These are phyloP conservation scores for Trichaptum fuscoviolaceum DNA, from an alignment of 768 basidiomycete genomes.

Conservation along the genomic window DNA sequence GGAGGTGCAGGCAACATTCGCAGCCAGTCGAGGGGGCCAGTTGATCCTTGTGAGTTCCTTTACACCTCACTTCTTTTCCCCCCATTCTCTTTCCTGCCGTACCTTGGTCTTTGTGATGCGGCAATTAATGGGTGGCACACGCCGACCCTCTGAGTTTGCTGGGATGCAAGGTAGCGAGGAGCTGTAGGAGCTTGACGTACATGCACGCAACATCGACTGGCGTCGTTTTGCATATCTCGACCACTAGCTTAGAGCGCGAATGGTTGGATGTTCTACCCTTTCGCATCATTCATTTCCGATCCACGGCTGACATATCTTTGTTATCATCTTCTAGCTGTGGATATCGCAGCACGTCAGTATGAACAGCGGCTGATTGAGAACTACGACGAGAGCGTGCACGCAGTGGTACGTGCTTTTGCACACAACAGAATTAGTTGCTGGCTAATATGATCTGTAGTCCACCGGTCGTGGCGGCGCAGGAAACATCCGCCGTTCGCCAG, in stretches of 20 bases:
- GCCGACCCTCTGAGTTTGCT: too few species aligned
- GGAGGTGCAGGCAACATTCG: slow-evolving; percentile 86
- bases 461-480: slow-evolving; percentile 62
- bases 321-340: background rate
- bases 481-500: slow-evolving; percentile 36
- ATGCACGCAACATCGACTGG: too few species aligned
- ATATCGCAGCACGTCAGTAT: slow-evolving; percentile 12
- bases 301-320: background rate
- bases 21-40: slow-evolving; percentile 58
- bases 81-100: too few species aligned
- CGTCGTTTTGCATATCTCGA: too few species aligned
- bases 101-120: too few species aligned
- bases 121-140: too few species aligned
- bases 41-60: slow-evolving; percentile 5
- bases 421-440: too few species aligned
- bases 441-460: too few species aligned
- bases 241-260: too few species aligned
- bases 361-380: slow-evolving; percentile 36
- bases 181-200: too few species aligned
- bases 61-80: background rate
- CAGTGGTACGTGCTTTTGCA: slow-evolving; percentile 21
- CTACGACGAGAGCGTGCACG: slow-evolving; percentile 23
- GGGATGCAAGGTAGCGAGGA: too few species aligned
- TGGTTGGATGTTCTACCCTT: background rate
- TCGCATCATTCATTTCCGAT: background rate